Percentiles rank a stretch among this genome's conserved stretches.
Conservation (phyloP, 148 eudicot genomes). For the Camellia sinensis region DNA sequence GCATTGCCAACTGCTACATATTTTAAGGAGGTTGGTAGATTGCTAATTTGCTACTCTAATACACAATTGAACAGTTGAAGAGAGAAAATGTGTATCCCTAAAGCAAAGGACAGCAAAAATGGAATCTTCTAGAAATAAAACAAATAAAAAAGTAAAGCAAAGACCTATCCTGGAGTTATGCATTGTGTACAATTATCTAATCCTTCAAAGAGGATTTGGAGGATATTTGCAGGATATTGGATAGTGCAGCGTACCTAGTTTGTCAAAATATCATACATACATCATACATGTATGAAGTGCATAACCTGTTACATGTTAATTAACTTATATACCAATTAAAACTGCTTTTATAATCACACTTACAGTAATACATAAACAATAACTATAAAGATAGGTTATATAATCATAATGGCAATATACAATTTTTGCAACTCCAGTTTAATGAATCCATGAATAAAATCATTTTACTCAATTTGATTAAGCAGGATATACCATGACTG, state of each 20-base stretch:
- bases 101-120: background rate
- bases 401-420: slow-evolving; percentile 8
- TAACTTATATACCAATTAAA: background rate
- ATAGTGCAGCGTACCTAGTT: background rate
- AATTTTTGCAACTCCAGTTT: too few relatives aligned
- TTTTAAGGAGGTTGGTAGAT: background rate
- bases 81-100: background rate
- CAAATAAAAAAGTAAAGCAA: background rate
- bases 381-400: background rate
- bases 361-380: background rate
- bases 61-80: background rate
- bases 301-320: background rate
- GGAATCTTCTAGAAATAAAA: background rate
- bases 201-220: background rate
- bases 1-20: background rate
- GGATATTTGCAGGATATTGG: background rate
- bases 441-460: background rate
- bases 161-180: background rate
- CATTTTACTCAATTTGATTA: background rate
- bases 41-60: background rate
- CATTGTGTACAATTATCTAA: background rate
- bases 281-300: background rate
- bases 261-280: background rate
- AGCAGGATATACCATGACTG: slow-evolving; percentile 51
- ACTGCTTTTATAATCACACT: background rate